Evolutionary conservation across 495 filamentous ascomycete species (phyloP), one percentile per base, ranked within the genome.

Genomic region (Melanomma pulvis-pyrius): DNA sequence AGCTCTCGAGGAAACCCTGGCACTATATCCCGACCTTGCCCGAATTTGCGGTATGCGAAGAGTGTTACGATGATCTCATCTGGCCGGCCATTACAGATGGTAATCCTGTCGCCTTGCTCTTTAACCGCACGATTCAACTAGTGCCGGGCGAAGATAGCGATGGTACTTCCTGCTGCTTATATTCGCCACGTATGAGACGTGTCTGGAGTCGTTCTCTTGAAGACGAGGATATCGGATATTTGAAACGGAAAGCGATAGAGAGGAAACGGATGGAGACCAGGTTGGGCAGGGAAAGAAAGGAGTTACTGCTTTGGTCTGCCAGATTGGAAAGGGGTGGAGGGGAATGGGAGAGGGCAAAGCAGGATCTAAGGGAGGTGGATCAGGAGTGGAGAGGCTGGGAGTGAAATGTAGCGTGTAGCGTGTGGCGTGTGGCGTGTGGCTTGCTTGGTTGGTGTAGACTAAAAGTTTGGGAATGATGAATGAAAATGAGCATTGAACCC

Each of bases 231-330:
- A 76, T 96, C 54, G 84, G 86, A 11, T 82, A 82, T 49, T 81
- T 98, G 48, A 86, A 88, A 13, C 79, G 86, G 61, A 86, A 86
- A 68, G 92, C 91, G 2, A 84, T 85, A 61, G 91, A 96, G 51
- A 39, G 76, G 49, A 72, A 74, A 26, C 55, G 69, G 12, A 69
- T 65, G 50, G 75, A 77, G 67, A 51, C 65, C 52, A 60, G 64
- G 39, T 39, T 77, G 70, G 63, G 69, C 39, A 58, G 63, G 34
- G 53, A 69, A 67, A 65, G 71, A 41, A 65, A 60, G 52, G 44
- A 63, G 26, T 6, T 77, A 15, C n/a, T 49, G 64, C 58, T 58
- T 57, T 53, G 52, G 68, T 29, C 71, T 51, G 61, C 59, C 49
- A 54, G 52, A n/a, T 28, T 25, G 39, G 46, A 34, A 1, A 41